Evolutionary conservation across 108 stramenopile species (phyloP).

Genomic region (Skeletonema grethae): DNA sequence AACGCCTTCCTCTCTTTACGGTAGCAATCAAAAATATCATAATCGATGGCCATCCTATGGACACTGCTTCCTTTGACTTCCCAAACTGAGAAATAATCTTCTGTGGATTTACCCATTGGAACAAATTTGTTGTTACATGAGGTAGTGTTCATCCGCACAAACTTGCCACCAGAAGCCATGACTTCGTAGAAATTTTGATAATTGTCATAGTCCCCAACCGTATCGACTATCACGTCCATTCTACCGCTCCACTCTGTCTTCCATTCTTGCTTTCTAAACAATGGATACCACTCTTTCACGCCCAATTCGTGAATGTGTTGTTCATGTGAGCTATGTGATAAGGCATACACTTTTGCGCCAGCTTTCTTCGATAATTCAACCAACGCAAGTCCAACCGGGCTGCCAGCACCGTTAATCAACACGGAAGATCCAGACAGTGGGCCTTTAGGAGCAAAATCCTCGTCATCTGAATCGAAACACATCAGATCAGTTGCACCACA

Average conservation of each 20-base stretch:
- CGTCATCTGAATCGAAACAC: not conserved
- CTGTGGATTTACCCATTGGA: not conserved
- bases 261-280: not conserved
- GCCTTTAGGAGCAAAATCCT: not conserved
- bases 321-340: not conserved
- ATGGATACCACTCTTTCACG: conserved; percentile 3
- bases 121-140: not conserved
- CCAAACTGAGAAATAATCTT: not conserved
- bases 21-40: not conserved
- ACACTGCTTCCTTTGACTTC: not conserved
- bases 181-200: not conserved
- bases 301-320: not conserved
- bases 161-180: not conserved
- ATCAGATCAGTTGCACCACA: not conserved
- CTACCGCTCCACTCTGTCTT: not conserved
- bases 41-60: not conserved
- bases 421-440: conserved; percentile 59
- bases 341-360: conserved; percentile 57
- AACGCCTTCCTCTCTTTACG: not conserved
- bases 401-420: conserved; percentile 63
- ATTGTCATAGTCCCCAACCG: not conserved
- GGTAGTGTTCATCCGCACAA: not conserved
- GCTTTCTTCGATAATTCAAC: conserved; percentile 60
- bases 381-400: conserved; percentile 58
- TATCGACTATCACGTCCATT: not conserved